A percentile compares a stretch with the other conserved stretches of the same genome.
These are phyloP conservation scores for Amanita brunnescens DNA, from an alignment of 768 basidiomycete genomes.

Conservation along the genomic window DNA sequence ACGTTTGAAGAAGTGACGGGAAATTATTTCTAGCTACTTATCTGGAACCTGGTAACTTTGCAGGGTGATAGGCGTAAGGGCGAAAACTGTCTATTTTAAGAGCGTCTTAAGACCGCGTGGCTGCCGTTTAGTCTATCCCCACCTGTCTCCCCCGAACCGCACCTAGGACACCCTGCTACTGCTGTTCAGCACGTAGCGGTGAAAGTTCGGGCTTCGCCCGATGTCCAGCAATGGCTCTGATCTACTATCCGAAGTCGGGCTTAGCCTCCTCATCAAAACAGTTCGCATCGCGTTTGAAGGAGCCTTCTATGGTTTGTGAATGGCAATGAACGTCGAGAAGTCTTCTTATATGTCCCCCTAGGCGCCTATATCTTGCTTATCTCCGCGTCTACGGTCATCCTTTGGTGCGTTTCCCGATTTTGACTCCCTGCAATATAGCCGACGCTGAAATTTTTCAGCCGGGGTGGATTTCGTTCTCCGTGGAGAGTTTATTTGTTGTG, in stretches of 20 bases:
- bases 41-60: too few species aligned
- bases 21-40: too few species aligned
- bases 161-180: background rate
- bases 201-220: background rate
- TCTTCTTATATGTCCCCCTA: background rate
- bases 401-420: conserved; percentile 6
- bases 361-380: conserved; percentile 13
- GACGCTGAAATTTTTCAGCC: conserved; percentile 7
- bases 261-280: conserved; percentile 12
- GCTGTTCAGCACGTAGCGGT: background rate
- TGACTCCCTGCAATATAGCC: too few species aligned
- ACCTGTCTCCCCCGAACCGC: background rate
- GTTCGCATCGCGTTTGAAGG: conserved; percentile 12
- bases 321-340: background rate
- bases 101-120: background rate
- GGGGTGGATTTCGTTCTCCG: conserved; percentile 10
- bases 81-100: background rate
- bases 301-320: conserved; percentile 11
- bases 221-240: conserved; percentile 6
- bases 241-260: conserved; percentile 10
- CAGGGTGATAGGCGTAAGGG: background rate
- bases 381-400: conserved; percentile 11
- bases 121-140: background rate
- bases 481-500: conserved; percentile 14
- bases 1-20: too few species aligned